phyloP scores from a whole-genome alignment of 192 early-diverging fungal genomes.

The Radiomyces spectabilis region DNA sequence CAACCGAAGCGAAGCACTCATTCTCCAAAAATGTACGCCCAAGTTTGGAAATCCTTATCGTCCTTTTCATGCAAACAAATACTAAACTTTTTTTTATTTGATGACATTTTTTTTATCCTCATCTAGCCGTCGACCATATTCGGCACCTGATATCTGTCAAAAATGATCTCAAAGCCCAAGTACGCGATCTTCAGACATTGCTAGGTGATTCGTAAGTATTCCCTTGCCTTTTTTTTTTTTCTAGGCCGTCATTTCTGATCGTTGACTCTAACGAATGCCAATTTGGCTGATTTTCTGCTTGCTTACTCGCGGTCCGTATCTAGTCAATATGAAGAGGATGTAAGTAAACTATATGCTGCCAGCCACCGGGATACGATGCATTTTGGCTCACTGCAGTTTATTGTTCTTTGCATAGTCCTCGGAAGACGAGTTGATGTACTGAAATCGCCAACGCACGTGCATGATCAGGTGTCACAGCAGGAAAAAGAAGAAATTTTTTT shows the following conservation, averaged over 20 bases:
- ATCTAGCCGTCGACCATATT: constrained; percentile 75
- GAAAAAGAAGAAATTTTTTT: too few species aligned
- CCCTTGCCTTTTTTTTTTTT: too few species aligned
- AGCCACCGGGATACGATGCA: background rate
- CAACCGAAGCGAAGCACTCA: constrained; percentile 79
- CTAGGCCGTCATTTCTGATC: too few species aligned
- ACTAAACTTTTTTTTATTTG: background rate
- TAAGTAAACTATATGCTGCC: constrained; percentile 2
- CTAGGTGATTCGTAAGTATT: constrained; percentile 45
- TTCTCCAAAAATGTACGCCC: constrained; percentile 78
- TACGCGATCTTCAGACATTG: constrained; percentile 40
- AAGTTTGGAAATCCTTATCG: too few species aligned
- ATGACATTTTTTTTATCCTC: too few species aligned
- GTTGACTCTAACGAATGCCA: background rate
- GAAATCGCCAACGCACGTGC: too few species aligned
- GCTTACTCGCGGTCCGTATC: too few species aligned
- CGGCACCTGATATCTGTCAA: constrained; percentile 57
- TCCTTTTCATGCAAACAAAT: too few species aligned
- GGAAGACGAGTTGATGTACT: constrained; percentile 23
- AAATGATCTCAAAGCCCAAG: constrained; percentile 43
- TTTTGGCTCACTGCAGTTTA: too few species aligned
- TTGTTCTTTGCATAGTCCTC: too few species aligned
- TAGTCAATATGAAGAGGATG: constrained; percentile 23
- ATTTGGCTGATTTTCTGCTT: too few species aligned
- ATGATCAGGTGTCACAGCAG: too few species aligned